phyloP scores from a whole-genome alignment of 2,329 filamentous ascomycete genomes.

The Alternaria arbusti region DNA sequence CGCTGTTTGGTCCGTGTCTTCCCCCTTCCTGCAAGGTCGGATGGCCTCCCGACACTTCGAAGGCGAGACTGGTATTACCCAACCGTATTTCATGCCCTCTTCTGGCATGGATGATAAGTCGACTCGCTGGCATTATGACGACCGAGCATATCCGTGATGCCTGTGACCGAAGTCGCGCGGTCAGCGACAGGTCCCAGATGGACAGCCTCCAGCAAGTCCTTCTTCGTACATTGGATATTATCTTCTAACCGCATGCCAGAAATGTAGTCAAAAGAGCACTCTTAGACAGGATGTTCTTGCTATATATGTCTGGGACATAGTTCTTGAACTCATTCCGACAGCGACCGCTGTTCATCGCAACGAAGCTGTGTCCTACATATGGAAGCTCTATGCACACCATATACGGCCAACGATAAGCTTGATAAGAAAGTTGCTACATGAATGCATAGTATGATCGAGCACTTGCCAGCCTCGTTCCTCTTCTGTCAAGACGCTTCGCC shows the following conservation, averaged over 20 bases:
- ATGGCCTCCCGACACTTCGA: background rate
- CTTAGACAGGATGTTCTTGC: background rate
- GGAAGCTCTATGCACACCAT: slow-evolving; percentile 38
- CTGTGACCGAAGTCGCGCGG: background rate
- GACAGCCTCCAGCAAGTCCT: slow-evolving; percentile 31
- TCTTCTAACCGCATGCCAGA: background rate
- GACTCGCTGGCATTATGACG: background rate
- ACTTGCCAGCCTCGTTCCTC: slow-evolving; percentile 26
- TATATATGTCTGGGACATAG: slow-evolving; percentile 18
- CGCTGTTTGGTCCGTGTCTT: background rate
- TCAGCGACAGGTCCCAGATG: slow-evolving; percentile 31
- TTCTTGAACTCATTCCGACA: slow-evolving; percentile 29
- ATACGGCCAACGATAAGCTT: slow-evolving; percentile 32
- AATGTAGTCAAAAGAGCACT: background rate
- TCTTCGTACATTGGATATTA: background rate
- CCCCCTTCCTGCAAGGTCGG: background rate
- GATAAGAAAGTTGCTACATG: slow-evolving; percentile 26
- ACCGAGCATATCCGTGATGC: background rate
- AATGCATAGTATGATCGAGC: background rate
- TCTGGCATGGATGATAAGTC: background rate
- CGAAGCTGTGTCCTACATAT: slow-evolving; percentile 37
- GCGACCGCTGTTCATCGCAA: slow-evolving; percentile 31
- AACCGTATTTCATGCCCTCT: background rate
- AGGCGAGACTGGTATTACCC: background rate
- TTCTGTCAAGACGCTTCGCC: slow-evolving; percentile 33